Evolutionary conservation across 2,329 filamentous ascomycete species (phyloP), one percentile per base, ranked within the genome.

Genomic region (Elsinoe perseae): DNA sequence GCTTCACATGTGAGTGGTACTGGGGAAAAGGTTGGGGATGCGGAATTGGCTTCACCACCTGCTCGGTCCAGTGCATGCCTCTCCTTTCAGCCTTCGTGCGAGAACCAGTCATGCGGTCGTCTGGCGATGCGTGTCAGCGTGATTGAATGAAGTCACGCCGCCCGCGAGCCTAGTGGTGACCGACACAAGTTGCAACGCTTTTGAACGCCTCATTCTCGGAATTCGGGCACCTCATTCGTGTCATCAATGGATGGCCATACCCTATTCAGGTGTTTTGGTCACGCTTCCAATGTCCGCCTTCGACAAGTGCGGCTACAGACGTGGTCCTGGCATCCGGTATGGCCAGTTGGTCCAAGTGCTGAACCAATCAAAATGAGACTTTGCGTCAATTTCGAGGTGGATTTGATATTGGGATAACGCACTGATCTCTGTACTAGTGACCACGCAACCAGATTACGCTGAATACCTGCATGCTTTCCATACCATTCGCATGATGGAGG

Each of bases 1-100:
- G 48, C 48, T 52, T 52, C 48, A 52, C 48, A 52, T 52, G 48
- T 36, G 48, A 27, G 23, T 25, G 48, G 48, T 52, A 38, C 48
- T 50, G 48, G 48, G 20, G 48, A 52, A 44, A 52, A 52, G 48
- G 18, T 52, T 52, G 28, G 48, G 48, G 48, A 21, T 52, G 48
- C 38, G 48, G 48, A 52, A 30, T 28, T 27, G 48, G 16, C 48
- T 27, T 32, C 10, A 23, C 44, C 44, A 50, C 27, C 23, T 30
- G 16, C 25, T 50, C 27, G 44, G 44, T 25, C 44, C 44, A 25
- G 25, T 32, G 25, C 18, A 30, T 50, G 44, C 16, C 44, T 50
- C 8, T 30, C 14, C 10, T 50, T 50, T 32, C 44, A 50, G 44
- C 44, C 48, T 36, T 30, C 8, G 48, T 2, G 25, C 18, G 16